Percentiles rank a stretch among this genome's conserved stretches.
Conservation (phyloP, 148 eudicot genomes). For the Amaranthus palmeri region DNA sequence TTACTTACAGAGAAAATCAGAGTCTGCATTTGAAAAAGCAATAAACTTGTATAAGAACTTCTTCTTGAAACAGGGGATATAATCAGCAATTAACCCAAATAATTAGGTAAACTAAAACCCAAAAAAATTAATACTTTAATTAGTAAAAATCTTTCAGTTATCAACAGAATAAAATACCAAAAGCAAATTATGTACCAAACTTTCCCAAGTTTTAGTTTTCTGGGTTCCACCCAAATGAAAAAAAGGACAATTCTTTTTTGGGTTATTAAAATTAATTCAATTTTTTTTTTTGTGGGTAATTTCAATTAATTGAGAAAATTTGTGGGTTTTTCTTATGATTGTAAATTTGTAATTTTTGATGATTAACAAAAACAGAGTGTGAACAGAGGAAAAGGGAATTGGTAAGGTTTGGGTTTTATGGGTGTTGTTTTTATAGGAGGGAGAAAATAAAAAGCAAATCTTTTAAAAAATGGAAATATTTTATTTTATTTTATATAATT, state of each 20-base stretch:
- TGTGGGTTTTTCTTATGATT: too few relatives aligned
- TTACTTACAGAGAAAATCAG: constrained; percentile 27
- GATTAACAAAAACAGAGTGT: background rate
- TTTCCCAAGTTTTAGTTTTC: constrained; percentile 16
- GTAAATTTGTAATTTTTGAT: background rate
- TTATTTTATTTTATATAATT: background rate
- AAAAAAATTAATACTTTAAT: constrained; percentile 20
- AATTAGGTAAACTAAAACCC: background rate
- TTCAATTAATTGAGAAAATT: too few relatives aligned
- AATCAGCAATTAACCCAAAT: constrained; percentile 4
- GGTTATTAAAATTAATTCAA: too few relatives aligned
- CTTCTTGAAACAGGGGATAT: constrained; percentile 19
- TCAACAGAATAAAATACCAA: constrained; percentile 8
- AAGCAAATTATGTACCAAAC: constrained; percentile 15
- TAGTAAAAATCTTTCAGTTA: constrained; percentile 16
- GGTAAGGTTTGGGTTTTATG: constrained; percentile 15
- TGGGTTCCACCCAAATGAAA: constrained; percentile 20
- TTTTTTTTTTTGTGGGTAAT: too few relatives aligned
- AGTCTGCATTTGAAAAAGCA: constrained; percentile 18
- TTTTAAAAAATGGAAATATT: background rate
- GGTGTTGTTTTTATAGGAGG: constrained; percentile 10
- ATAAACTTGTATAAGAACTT: background rate
- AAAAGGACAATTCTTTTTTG: background rate
- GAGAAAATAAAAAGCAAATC: background rate
- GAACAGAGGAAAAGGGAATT: constrained; percentile 4